Evolutionary conservation across 2,329 filamentous ascomycete species (phyloP).

Genomic region (Cordyceps tenuipes): DNA sequence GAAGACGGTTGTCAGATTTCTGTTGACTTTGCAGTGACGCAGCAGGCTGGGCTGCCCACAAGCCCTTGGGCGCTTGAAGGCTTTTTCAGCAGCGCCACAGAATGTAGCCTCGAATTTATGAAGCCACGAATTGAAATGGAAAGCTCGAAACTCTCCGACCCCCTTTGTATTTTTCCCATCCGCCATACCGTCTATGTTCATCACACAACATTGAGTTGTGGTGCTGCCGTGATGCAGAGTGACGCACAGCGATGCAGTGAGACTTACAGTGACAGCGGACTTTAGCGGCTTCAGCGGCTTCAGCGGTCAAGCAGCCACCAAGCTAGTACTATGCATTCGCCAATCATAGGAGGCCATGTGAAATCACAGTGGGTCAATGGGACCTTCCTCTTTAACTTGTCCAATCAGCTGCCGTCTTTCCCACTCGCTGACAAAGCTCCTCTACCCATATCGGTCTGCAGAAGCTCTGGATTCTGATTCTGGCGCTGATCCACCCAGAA

Average conservation of each 20-base stretch:
- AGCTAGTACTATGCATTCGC: background rate
- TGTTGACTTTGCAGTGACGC: conserved; percentile 22
- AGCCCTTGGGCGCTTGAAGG: too few species aligned
- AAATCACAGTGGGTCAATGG: background rate
- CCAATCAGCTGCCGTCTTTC: background rate
- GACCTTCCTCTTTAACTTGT: background rate
- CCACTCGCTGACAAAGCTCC: conserved; percentile 8
- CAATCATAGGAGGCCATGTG: background rate
- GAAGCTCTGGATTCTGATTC: background rate
- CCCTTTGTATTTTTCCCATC: too few species aligned
- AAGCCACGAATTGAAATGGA: too few species aligned
- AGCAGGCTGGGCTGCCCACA: background rate
- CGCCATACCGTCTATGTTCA: too few species aligned
- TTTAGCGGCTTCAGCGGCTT: background rate
- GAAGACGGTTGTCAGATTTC: conserved; percentile 38
- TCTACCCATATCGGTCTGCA: too few species aligned
- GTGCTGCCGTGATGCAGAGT: background rate
- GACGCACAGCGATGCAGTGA: background rate
- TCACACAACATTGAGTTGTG: too few species aligned
- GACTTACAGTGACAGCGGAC: background rate
- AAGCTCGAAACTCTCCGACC: too few species aligned
- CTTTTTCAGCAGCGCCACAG: too few species aligned
- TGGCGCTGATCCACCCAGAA: background rate
- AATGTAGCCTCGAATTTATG: too few species aligned
- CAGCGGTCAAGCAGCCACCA: background rate